Evolutionary conservation across 768 basidiomycete species (phyloP).

Genomic region (Amanita rimosa): DNA sequence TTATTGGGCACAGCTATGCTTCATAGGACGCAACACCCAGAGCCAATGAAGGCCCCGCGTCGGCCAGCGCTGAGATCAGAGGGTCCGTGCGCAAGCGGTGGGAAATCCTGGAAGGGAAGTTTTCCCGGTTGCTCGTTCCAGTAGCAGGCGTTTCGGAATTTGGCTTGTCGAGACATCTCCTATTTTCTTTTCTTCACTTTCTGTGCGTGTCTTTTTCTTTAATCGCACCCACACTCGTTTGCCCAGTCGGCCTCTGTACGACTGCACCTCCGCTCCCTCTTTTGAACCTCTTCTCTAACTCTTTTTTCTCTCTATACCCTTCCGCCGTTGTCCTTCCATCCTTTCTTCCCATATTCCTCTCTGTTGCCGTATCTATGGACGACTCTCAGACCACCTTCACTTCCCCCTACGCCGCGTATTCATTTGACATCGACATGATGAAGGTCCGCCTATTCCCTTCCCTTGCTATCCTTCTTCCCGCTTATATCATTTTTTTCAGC

Average conservation of each 20-base stretch:
- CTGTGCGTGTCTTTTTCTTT: conserved; percentile 22
- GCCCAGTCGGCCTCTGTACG: conserved; percentile 8
- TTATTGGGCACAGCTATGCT: too few species aligned
- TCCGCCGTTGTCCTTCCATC: conserved; percentile 36
- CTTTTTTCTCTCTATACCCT: conserved; percentile 33
- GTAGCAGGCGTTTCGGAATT: conserved; percentile 3
- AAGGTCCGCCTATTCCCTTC: conserved; percentile 41
- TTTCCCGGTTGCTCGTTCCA: neutral
- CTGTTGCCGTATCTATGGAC: conserved; percentile 42
- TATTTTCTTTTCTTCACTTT: conserved; percentile 12
- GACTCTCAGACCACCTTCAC: conserved; percentile 65
- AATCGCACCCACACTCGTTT: conserved; percentile 17
- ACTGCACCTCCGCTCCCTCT: conserved; percentile 6
- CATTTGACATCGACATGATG: conserved; percentile 87
- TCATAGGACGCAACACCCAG: too few species aligned
- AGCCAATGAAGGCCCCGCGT: too few species aligned
- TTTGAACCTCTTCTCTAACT: conserved; percentile 22
- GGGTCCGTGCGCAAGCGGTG: conserved; percentile 6
- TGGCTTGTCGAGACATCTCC: conserved; percentile 7
- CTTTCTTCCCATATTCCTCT: conserved; percentile 21
- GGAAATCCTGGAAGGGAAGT: conserved; percentile 6
- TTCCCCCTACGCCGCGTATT: conserved; percentile 57
- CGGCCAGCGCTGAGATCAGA: neutral
- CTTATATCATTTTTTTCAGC: conserved; percentile 30
- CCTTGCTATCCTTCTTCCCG: neutral